Evolutionary conservation across 164 flowering plant species (phyloP).

Genomic region (Macadamia tetraphylla): DNA sequence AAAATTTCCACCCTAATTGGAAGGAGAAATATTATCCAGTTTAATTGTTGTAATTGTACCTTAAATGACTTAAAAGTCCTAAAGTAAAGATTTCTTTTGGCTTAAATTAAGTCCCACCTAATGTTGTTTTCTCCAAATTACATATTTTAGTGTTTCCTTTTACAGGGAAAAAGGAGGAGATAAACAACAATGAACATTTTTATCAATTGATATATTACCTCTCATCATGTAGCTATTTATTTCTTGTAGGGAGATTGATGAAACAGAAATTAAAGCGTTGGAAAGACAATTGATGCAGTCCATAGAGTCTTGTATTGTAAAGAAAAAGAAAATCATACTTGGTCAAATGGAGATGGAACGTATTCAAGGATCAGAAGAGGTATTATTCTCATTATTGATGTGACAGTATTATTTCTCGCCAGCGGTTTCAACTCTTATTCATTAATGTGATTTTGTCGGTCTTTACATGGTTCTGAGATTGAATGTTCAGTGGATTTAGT

Average conservation of each 20-base stretch:
- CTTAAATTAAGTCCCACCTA: no score
- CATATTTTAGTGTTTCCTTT: no score
- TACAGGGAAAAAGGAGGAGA: no score
- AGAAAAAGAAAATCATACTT: slow-evolving; percentile 93
- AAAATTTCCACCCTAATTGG: no score
- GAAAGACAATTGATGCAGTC: slow-evolving; percentile 97
- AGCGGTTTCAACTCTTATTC: not conserved
- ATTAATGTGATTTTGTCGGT: not conserved
- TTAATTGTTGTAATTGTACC: no score
- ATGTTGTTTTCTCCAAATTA: no score
- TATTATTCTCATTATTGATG: slow-evolving; percentile 11
- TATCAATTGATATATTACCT: no score
- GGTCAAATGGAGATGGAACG: slow-evolving; percentile 83
- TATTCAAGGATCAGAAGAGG: slow-evolving; percentile 88
- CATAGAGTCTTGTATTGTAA: slow-evolving; percentile 74
- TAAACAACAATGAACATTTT: no score
- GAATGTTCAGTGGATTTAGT: not conserved
- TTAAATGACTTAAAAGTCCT: no score
- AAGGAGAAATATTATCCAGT: no score
- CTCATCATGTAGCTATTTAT: no score
- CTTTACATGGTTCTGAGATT: not conserved
- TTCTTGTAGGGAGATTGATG: slow-evolving; percentile 76
- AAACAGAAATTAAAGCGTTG: slow-evolving; percentile 76
- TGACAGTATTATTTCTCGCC: slow-evolving; percentile 1
- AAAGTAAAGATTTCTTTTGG: not conserved